These are phyloP conservation scores for Coleophoma cylindrospora DNA, from an alignment of 2,329 filamentous ascomycete genomes.

Conservation along the genomic window DNA sequence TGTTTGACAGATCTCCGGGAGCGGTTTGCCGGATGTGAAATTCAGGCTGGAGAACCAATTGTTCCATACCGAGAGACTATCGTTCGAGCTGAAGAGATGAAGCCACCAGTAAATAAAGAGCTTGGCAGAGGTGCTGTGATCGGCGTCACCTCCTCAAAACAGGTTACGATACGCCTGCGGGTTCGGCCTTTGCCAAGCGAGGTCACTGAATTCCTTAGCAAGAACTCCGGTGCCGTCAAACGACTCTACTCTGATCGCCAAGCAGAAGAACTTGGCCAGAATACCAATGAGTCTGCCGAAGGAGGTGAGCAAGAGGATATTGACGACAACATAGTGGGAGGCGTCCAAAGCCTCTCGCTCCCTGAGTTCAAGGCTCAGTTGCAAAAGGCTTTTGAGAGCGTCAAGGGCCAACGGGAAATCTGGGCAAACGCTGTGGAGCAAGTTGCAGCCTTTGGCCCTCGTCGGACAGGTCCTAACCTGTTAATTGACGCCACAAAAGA, in stretches of 20 bases:
- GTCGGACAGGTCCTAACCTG: slow-evolving; percentile 80
- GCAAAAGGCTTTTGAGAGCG: slow-evolving; percentile 59
- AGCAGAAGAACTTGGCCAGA: slow-evolving; percentile 32
- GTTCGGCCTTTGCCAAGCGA: slow-evolving; percentile 73
- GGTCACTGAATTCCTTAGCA: slow-evolving; percentile 81
- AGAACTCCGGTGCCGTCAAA: slow-evolving; percentile 76
- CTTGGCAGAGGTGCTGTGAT: slow-evolving; percentile 78
- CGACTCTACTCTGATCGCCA: slow-evolving; percentile 69
- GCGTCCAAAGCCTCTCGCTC: slow-evolving; percentile 59
- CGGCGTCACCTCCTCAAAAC: slow-evolving; percentile 75
- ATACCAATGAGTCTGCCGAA: slow-evolving; percentile 15
- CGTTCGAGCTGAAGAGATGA: slow-evolving; percentile 85
- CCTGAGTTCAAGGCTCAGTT: slow-evolving; percentile 76
- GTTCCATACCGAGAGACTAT: slow-evolving; percentile 95
- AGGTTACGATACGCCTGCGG: slow-evolving; percentile 70
- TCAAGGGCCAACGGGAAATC: slow-evolving; percentile 67
- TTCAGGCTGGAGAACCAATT: slow-evolving; percentile 89
- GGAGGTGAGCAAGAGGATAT: slow-evolving; percentile 31
- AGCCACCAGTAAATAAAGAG: slow-evolving; percentile 77
- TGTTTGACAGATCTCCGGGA: slow-evolving; percentile 92
- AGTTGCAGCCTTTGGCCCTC: slow-evolving; percentile 86
- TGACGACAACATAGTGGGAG: slow-evolving; percentile 52
- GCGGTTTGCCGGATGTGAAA: slow-evolving; percentile 88
- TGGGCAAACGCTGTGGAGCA: slow-evolving; percentile 76
- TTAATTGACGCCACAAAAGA: slow-evolving; percentile 77